Percentiles rank a stretch among this genome's conserved stretches.
These are phyloP conservation scores for Alternaria atra DNA, from an alignment of 2,329 filamentous ascomycete species.

Conservation along the genomic window DNA sequence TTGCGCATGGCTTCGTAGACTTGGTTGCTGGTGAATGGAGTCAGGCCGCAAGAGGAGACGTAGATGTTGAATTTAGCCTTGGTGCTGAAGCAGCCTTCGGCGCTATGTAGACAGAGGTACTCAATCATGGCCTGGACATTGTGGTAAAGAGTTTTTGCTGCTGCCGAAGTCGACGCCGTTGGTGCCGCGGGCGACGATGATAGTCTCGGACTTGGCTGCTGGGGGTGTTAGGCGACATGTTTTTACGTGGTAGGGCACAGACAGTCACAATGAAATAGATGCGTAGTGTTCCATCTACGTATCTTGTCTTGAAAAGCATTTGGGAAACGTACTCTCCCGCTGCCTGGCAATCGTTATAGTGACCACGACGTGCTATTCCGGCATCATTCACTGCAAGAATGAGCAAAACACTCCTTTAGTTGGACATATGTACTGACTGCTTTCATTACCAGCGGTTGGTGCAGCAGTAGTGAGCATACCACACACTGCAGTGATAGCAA, in stretches of 20 bases:
- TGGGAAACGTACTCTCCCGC: not conserved
- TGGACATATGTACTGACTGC: not conserved
- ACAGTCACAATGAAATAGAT: not conserved
- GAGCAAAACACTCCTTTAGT: not conserved
- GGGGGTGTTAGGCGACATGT: not conserved
- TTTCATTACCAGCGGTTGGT: not conserved
- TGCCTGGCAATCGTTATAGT: not conserved
- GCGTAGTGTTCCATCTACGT: not conserved
- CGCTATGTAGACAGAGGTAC: not conserved
- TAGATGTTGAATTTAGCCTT: not conserved
- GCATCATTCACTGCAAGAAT: not conserved
- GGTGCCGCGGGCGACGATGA: not conserved
- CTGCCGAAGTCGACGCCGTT: not conserved
- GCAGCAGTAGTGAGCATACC: not conserved
- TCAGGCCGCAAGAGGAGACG: not conserved
- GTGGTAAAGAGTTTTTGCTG: not conserved
- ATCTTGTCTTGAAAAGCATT: not conserved
- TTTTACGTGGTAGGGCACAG: not conserved
- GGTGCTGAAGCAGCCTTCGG: not conserved
- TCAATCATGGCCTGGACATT: not conserved
- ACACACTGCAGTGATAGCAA: not conserved
- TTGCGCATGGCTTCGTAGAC: not conserved
- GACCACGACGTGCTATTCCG: not conserved
- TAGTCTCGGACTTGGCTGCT: not conserved
- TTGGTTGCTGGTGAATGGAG: not conserved